Evolutionary conservation across 225 moss, liverwort and hornwort genomes (phyloP).

Genomic region (Rhytidiadelphus loreus): DNA sequence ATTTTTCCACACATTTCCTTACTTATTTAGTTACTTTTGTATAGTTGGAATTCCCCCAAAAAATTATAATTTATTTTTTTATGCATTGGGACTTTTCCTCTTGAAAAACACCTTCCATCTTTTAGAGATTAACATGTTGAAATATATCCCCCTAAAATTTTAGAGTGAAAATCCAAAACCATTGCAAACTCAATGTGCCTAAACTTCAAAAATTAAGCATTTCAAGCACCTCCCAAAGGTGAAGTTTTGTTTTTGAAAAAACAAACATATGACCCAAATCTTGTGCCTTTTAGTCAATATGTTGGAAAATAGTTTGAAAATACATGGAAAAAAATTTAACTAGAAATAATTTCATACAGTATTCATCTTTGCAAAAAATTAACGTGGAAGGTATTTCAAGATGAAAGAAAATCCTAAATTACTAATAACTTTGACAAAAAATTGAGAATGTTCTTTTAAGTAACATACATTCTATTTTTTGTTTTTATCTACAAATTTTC

Average conservation of each 20-base stretch:
- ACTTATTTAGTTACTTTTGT: too few species aligned
- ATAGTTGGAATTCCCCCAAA: too few species aligned
- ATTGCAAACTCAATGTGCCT: neutral
- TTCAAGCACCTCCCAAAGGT: neutral
- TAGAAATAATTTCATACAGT: neutral
- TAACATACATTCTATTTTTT: too few species aligned
- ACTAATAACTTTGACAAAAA: neutral
- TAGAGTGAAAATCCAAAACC: neutral
- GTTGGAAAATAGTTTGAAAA: neutral
- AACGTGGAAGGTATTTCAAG: neutral
- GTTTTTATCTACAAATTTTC: neutral
- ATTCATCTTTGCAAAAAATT: neutral
- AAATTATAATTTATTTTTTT: too few species aligned
- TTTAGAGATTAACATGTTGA: fast-evolving
- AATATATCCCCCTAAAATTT: neutral
- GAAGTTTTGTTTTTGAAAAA: neutral
- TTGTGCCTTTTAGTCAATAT: neutral
- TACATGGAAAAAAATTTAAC: neutral
- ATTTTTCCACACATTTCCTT: neutral
- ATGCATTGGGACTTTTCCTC: neutral
- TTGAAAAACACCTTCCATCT: fast-evolving
- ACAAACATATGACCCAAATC: fast-evolving
- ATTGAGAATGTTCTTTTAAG: neutral
- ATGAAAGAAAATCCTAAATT: neutral
- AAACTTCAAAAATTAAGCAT: neutral